Evolutionary conservation across 768 basidiomycete genomes (phyloP), one percentile per base, ranked within the genome.

Genomic region (Heimioporus sp.): DNA sequence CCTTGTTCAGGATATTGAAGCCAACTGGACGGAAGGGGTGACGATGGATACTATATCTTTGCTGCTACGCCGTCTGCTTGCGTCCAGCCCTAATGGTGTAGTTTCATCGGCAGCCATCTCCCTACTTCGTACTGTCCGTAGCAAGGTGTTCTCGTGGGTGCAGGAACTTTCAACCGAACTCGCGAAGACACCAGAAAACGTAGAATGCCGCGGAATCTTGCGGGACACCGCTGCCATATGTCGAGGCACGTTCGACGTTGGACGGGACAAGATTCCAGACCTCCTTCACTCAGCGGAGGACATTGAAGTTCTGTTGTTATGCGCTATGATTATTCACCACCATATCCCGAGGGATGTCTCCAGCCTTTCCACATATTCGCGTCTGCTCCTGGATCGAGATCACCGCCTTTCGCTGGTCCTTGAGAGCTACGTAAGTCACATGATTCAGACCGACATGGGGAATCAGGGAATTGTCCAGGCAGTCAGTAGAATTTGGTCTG

Each of bases 21-120:
- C 48, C 10, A 80, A 75, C 48, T 80, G 79, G 79, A 55, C 67
- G 43, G 65, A 72, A 51, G 59, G 55, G 0, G 47, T 60, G 9
- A 58, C 71, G 0, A 58, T 73, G 50, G 47, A 62, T 52, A 73
- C 66, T 3, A 61, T 72, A 20, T 62, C 68, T 2, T 48, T 67
- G 20, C 53, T 80, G 7, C 59, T 62, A 8, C 48, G 56, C 53
- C 75, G 79, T 9, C 49, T 78, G 5, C 58, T 77, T 24, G 59
- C 67, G 0, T 66, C 69, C 12, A 57, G 46, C 16, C 35, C 17
- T 4, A n/a, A 46, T 19, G 10, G 32, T 5, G 34, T 32, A 1
- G 31, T 73, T n/a, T 54, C 63, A 9, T 4, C 35, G 11, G 65
- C 46, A 7, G 61, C 57, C 4, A 59, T 60, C 34, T 9, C 0